These are phyloP conservation scores for Tuber indicum DNA, from an alignment of 495 filamentous ascomycete species.

Conservation along the genomic window DNA sequence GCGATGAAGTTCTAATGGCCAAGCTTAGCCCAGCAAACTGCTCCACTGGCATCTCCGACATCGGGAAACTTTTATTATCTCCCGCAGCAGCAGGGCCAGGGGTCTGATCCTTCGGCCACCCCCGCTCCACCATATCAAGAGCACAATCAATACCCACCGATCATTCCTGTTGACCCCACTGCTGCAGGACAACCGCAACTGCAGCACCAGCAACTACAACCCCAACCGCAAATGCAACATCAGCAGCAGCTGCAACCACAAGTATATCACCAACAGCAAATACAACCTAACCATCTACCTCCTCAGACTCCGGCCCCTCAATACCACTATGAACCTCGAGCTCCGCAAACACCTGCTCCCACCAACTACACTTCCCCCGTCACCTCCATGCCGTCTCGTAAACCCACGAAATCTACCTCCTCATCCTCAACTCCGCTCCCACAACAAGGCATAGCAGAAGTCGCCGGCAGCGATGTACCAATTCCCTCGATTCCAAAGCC, in stretches of 20 bases:
- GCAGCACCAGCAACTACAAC: conserved; percentile 6
- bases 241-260: conserved; percentile 4
- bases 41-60: conserved; percentile 21
- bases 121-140: conserved; percentile 2
- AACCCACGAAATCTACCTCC: conserved; percentile 13
- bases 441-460: conserved; percentile 18
- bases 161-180: conserved; percentile 1
- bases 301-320: background rate
- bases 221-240: conserved; percentile 18
- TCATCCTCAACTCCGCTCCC: conserved; percentile 21
- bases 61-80: conserved; percentile 15
- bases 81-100: conserved; percentile 17
- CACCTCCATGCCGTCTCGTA: conserved; percentile 14
- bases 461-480: conserved; percentile 30
- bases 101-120: background rate
- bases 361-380: conserved; percentile 6
- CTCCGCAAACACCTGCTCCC: conserved; percentile 5
- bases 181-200: background rate
- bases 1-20: conserved; percentile 15
- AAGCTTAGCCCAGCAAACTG: conserved; percentile 15
- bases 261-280: conserved; percentile 13
- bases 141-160: conserved; percentile 14
- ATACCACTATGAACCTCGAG: background rate
- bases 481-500: background rate
- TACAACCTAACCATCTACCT: conserved; percentile 8